Percentiles rank a stretch among this genome's conserved stretches.
These are phyloP conservation scores for Penicillium bialowiezense DNA, from an alignment of 495 filamentous ascomycete genomes.

Conservation along the genomic window DNA sequence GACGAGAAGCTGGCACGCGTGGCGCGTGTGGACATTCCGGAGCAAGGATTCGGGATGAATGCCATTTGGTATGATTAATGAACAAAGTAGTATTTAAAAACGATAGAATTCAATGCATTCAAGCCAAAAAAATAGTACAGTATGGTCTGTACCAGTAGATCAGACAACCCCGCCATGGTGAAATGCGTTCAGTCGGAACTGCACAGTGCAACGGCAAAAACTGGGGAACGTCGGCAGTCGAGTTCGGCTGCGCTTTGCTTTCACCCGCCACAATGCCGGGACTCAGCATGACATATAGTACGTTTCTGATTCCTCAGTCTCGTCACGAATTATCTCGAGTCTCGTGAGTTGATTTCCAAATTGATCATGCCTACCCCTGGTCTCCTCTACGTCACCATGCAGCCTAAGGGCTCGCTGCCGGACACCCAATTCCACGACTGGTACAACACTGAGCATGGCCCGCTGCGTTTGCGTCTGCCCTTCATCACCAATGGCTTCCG, in stretches of 20 bases:
- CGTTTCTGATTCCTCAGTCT: background rate
- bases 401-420: slow-evolving; percentile 61
- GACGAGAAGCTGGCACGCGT: slow-evolving; percentile 76
- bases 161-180: too few species aligned
- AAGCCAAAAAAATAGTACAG: too few species aligned
- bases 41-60: slow-evolving; percentile 87
- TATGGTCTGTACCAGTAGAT: too few species aligned
- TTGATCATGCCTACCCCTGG: slow-evolving; percentile 49
- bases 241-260: slow-evolving; percentile 23
- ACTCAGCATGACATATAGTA: background rate
- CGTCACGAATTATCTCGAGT: background rate
- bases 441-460: slow-evolving; percentile 89
- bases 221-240: slow-evolving; percentile 18
- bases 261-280: slow-evolving; percentile 19
- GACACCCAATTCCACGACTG: slow-evolving; percentile 77
- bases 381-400: slow-evolving; percentile 77
- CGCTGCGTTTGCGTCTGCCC: slow-evolving; percentile 67
- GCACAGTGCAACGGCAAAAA: background rate
- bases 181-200: too few species aligned
- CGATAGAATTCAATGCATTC: too few species aligned
- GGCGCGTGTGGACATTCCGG: slow-evolving; percentile 68
- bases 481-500: slow-evolving; percentile 75
- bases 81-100: background rate
- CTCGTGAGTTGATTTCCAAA: background rate
- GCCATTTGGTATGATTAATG: slow-evolving; percentile 81